phyloP scores from a whole-genome alignment of 176 grass and related monocot genomes.

The Eremochloa ophiuroides region DNA sequence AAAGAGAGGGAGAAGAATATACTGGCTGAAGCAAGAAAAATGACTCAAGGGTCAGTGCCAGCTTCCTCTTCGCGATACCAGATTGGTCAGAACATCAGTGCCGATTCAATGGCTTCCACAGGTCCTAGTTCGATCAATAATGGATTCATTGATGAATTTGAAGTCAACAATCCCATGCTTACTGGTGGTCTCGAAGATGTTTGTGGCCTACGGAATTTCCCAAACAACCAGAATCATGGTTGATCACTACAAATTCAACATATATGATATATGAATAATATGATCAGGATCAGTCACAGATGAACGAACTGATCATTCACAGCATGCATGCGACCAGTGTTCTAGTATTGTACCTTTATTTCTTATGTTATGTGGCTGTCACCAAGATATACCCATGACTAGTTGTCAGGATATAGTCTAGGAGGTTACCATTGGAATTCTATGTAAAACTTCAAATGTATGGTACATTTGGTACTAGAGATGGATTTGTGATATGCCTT shows the following conservation, averaged over 20 bases:
- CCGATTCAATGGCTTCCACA: background rate
- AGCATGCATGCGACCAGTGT: background rate
- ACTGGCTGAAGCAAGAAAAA: background rate
- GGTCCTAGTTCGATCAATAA: background rate
- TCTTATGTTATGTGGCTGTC: background rate
- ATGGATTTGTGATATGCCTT: background rate
- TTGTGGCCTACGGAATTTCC: background rate
- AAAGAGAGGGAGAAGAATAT: background rate
- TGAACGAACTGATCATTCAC: background rate
- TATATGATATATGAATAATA: conserved; percentile 9
- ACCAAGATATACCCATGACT: too few relatives aligned
- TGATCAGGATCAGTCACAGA: background rate
- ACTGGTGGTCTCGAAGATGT: background rate
- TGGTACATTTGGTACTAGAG: background rate
- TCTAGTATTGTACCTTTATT: background rate
- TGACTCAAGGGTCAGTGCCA: background rate
- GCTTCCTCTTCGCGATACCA: background rate
- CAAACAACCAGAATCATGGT: background rate
- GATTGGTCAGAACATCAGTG: background rate
- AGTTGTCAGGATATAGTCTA: too few relatives aligned
- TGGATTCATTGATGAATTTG: background rate
- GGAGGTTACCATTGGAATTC: background rate
- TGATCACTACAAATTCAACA: background rate
- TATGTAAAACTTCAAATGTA: background rate
- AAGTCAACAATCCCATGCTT: background rate